Conservation (phyloP, 2,329 filamentous ascomycete species). For the Elsinoe ampelina region DNA sequence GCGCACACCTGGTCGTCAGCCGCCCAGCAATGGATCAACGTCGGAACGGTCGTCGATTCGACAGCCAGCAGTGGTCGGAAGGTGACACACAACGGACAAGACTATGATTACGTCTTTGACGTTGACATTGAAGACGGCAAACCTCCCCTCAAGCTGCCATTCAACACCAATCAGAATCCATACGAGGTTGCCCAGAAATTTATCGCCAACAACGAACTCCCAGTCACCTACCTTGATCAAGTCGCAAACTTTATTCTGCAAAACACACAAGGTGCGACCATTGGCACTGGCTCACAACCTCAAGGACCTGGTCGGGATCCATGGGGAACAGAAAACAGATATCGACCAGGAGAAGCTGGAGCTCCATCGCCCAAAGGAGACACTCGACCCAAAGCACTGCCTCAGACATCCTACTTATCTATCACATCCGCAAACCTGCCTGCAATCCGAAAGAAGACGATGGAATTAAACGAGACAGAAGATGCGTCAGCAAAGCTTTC, state of each 20-base stretch:
- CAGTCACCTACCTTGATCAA: conserved; percentile 78
- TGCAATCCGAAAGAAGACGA: conserved; percentile 66
- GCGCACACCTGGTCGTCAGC: conserved; percentile 76
- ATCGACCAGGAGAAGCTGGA: conserved; percentile 59
- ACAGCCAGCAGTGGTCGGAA: conserved; percentile 64
- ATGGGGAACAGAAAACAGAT: conserved; percentile 68
- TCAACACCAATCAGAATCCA: conserved; percentile 83
- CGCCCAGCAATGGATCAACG: conserved; percentile 28
- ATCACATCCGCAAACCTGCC: conserved; percentile 63
- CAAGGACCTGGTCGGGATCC: conserved; percentile 55
- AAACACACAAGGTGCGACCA: conserved; percentile 77
- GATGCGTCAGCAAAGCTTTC: conserved; percentile 12
- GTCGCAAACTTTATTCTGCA: conserved; percentile 86
- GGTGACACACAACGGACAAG: conserved; percentile 63
- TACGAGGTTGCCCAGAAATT: conserved; percentile 90
- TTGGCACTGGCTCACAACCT: conserved; percentile 45
- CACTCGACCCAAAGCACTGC: conserved; percentile 53
- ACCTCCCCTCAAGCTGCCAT: conserved; percentile 85
- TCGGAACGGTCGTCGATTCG: conserved; percentile 90
- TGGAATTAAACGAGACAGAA: conserved; percentile 52
- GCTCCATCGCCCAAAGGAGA: conserved; percentile 27
- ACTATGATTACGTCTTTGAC: conserved; percentile 94
- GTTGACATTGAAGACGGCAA: conserved; percentile 94
- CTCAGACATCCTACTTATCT: conserved; percentile 68
- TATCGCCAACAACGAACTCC: conserved; percentile 77